These are phyloP conservation scores for Populus euphratica DNA, from an alignment of 345 rosid species.

Conservation along the genomic window DNA sequence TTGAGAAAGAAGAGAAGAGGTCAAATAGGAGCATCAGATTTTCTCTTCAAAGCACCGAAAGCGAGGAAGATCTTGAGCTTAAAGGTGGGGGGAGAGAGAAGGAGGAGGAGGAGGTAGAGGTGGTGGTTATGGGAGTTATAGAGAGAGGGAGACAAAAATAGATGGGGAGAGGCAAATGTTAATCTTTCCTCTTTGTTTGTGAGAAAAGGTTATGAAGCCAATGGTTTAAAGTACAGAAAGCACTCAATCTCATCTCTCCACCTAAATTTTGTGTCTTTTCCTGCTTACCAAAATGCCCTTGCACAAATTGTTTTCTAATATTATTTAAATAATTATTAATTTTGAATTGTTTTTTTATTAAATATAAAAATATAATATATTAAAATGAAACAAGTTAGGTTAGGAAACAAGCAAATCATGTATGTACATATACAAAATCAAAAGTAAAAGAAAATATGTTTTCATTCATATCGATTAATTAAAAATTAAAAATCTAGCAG, in stretches of 20 bases:
- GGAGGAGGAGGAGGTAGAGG: not conserved
- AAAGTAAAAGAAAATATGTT: no score
- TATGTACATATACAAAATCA: no score
- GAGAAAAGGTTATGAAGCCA: constrained; percentile 7
- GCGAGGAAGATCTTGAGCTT: constrained; percentile 36
- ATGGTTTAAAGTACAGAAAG: constrained; percentile 16
- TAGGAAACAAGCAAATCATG: no score
- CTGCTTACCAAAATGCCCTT: constrained; percentile 9
- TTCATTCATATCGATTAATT: no score
- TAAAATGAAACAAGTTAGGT: no score
- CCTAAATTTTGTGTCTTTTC: not conserved
- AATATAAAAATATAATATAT: no score
- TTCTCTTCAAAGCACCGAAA: constrained; percentile 34
- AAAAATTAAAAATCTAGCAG: no score
- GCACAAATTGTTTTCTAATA: not conserved
- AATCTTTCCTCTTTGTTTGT: not conserved
- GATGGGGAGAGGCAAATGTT: constrained; percentile 3
- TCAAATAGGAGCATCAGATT: constrained; percentile 16
- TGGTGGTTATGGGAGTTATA: not conserved
- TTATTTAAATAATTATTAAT: no score
- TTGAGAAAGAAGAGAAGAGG: constrained; percentile 1
- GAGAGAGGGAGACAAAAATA: constrained; percentile 1
- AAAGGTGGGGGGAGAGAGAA: not conserved
- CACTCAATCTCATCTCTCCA: constrained; percentile 10
- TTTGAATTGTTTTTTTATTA: no score